Base-by-base conservation (phyloP, 257 asterid genomes). In the Thymus quinquecostatus region DNA sequence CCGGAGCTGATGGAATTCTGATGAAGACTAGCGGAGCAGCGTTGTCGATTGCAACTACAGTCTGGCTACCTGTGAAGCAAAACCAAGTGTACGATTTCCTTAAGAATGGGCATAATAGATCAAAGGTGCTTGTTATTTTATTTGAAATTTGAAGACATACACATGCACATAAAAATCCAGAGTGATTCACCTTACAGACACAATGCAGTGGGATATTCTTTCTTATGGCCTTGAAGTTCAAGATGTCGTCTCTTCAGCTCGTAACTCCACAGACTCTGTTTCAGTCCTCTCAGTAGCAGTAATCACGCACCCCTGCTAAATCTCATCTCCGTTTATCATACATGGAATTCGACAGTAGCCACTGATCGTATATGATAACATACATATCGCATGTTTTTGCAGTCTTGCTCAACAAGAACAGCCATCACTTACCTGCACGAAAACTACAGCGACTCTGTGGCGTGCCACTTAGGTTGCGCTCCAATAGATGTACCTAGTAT, bases 141-240 rank as follows among this genome's bases (percentile, higher is more conserved):
- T 4, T 8, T 10, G 9, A 12, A 33, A 21, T 21, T 6, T 11
- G 13, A 48, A 66, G 11, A 30, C 14, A 45, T 0, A 10, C 0
- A 45, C 11, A 50, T 38, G 21, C 21, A 21, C 21, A 21, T 21
- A 21, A 21, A 21, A 21, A 21, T 21, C 28, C 33, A 51, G 44
- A 10, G 27, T 48, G 36, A 58, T 53, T 44, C 41, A 34, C 12
- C 14, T 75, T 14, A 10, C 29, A 38, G 11, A 38, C 3, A 11
- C 21, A 10, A 58, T 73, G 81, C 65, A 85, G 90, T 87, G 92
- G 90, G 92, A 85, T 71, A 28, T 80, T 49, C 87, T 85, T n/a
- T 78, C 81, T 55, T 44, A 21, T 48, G 90, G 81, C 38, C 80
- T 79, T 68, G 67, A 40, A 55, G 70, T 73, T 70, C 64, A 72